These are phyloP conservation scores for Musa beccarii DNA, from an alignment of 176 grass and related monocot genomes.

Conservation along the genomic window DNA sequence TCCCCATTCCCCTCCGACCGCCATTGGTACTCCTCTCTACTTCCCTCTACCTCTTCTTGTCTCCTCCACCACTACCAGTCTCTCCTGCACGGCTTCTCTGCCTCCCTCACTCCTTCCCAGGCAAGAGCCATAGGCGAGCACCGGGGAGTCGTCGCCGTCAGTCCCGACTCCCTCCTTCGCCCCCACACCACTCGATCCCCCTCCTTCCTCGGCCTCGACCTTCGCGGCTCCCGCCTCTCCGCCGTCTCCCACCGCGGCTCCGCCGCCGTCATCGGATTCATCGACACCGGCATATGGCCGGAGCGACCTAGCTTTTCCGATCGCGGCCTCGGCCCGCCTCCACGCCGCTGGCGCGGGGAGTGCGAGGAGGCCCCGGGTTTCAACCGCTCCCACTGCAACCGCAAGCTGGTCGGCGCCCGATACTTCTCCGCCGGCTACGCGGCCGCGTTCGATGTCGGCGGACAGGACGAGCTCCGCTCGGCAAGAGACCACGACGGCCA, in stretches of 20 bases:
- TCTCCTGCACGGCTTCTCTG: conserved; percentile 78
- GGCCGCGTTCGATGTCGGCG: conserved; percentile 45
- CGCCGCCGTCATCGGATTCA: conserved; percentile 65
- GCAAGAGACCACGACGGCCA: conserved; percentile 85
- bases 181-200: conserved; percentile 90
- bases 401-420: conserved; percentile 70
- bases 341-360: conserved; percentile 53
- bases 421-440: conserved; percentile 69
- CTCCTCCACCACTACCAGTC: conserved; percentile 81
- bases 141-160: conserved; percentile 47
- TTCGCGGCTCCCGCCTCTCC: conserved; percentile 54
- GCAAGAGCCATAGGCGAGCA: conserved; percentile 45
- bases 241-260: conserved; percentile 37
- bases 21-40: conserved; percentile 75
- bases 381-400: conserved; percentile 45
- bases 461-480: conserved; percentile 69
- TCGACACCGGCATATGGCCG: conserved; percentile 95
- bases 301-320: conserved; percentile 83
- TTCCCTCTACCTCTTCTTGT: conserved; percentile 21
- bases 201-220: conserved; percentile 77
- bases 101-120: conserved; percentile 42
- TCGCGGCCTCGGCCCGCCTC: conserved; percentile 54
- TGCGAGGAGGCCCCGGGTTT: conserved; percentile 69
- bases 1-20: conserved; percentile 40
- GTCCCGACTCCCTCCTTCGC: conserved; percentile 58